Percentiles rank a stretch among this genome's conserved stretches.
Conservation (phyloP, 2,329 filamentous ascomycete genomes). For the Penicillium sp. region DNA sequence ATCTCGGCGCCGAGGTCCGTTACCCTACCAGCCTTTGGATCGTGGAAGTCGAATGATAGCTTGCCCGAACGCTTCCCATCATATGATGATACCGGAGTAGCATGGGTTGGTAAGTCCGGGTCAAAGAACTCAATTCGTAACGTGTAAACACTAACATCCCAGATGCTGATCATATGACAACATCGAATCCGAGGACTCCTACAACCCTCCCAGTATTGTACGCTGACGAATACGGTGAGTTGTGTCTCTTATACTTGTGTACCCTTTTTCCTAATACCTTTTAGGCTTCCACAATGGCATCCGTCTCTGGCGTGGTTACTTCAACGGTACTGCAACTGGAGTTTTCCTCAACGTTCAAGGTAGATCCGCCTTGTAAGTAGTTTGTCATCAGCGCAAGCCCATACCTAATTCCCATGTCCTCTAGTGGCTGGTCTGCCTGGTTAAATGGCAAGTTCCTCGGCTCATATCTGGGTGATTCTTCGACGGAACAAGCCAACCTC, state of each 20-base stretch:
- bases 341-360: slow-evolving; percentile 51
- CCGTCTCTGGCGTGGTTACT: slow-evolving; percentile 46
- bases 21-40: slow-evolving; percentile 30
- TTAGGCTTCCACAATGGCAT: slow-evolving; percentile 43
- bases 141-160: slow-evolving; percentile 7
- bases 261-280: background rate
- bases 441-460: slow-evolving; percentile 56
- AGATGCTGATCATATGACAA: slow-evolving; percentile 41
- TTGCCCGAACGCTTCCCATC: slow-evolving; percentile 39
- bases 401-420: background rate
- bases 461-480: slow-evolving; percentile 48
- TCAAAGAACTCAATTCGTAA: background rate
- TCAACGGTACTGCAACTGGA: slow-evolving; percentile 34
- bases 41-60: slow-evolving; percentile 43
- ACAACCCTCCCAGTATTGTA: slow-evolving; percentile 46
- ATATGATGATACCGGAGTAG: slow-evolving; percentile 43
- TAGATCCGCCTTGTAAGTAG: slow-evolving; percentile 47
- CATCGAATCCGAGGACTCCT: slow-evolving; percentile 40
- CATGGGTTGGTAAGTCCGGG: slow-evolving; percentile 32
- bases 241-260: background rate
- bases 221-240: slow-evolving; percentile 43
- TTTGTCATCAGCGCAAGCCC: background rate
- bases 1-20: slow-evolving; percentile 29
- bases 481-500: slow-evolving; percentile 21
- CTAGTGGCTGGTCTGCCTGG: slow-evolving; percentile 54